Percentiles rank a stretch among this genome's conserved stretches.
Evolutionary conservation across 805 yeast genomes (phyloP).

Genomic region (Metschnikowia colocasiae): DNA sequence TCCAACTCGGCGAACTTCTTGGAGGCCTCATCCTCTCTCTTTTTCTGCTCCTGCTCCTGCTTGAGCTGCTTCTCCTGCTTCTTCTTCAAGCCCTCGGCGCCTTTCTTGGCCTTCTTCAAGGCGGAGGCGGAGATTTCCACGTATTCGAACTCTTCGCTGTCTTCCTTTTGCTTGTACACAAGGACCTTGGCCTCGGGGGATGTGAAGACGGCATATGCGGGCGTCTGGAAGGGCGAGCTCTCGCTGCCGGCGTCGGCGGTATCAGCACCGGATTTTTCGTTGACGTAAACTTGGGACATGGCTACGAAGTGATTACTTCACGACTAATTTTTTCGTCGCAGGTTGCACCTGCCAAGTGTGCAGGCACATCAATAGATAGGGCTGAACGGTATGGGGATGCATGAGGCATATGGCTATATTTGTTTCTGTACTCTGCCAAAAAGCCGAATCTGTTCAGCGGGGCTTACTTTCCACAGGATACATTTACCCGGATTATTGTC

Average conservation of each 20-base stretch:
- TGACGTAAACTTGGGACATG: slow-evolving; percentile 56
- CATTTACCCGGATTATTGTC: too few species aligned
- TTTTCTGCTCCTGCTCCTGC: slow-evolving; percentile 59
- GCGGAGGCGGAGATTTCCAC: slow-evolving; percentile 85
- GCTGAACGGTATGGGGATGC: too few species aligned
- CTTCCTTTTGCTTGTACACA: slow-evolving; percentile 60
- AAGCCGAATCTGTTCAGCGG: too few species aligned
- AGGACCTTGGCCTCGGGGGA: slow-evolving; percentile 53
- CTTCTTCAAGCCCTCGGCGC: slow-evolving; percentile 87
- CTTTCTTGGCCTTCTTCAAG: slow-evolving; percentile 93
- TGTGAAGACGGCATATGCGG: slow-evolving; percentile 74
- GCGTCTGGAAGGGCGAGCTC: slow-evolving; percentile 67
- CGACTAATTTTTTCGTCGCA: slow-evolving; percentile 3
- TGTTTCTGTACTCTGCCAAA: too few species aligned
- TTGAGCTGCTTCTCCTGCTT: slow-evolving; percentile 65
- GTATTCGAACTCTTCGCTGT: slow-evolving; percentile 49
- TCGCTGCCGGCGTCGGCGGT: slow-evolving; percentile 57
- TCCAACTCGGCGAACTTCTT: slow-evolving; percentile 75
- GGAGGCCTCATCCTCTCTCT: slow-evolving; percentile 54
- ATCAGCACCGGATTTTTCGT: slow-evolving; percentile 72
- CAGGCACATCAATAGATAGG: neutral
- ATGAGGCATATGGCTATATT: too few species aligned
- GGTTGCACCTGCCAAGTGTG: neutral
- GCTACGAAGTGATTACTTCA: neutral
- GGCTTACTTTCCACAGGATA: too few species aligned